Base-by-base conservation (phyloP, 495 filamentous ascomycete genomes). In the Trypethelium eluteriae region DNA sequence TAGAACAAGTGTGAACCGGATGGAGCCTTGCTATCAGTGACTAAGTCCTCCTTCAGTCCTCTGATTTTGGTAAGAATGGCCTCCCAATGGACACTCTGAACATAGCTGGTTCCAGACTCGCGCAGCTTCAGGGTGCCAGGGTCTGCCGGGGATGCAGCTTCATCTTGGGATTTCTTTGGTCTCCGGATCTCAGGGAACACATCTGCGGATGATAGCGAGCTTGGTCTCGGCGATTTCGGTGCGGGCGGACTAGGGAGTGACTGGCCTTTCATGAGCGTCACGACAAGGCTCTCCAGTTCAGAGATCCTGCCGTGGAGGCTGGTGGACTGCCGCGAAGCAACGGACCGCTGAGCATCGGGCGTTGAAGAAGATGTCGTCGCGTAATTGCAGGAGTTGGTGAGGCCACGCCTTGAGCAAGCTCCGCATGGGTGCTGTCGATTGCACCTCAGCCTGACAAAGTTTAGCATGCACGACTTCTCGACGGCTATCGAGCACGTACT, bases 21-120 rank as follows among this genome's bases (percentile, higher is more conserved):
- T 0, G 49, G 12, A 12, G 32, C 25, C 5, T 50, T 59, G 11
- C n/a, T 11, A 46, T 38, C 38, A 4, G 5, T 12, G 3, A 6
- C 41, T 0, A 44, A 44, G 41, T 68, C 63, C 10, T 66, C 66
- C 64, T 70, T 66, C 16, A 57, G 38, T 41, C 66, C 64, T 64
- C 68, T 68, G 63, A 68, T 66, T 7, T 96, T 92, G 67, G 85
- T 83, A 66, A 98, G 78, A 63, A 98, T 86, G 34, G 89, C 85
- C 63, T 89, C 90, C 93, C 94, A 97, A 75, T 97, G 91, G 25
- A 88, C 87, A 66, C 92, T 89, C 50, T 92, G 93, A 62, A 93
- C 83, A 74, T 96, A 98, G 74, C 89, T 85, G 0, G 89, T 88
- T 74, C 92, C 93, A 25, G 81, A 79, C 70, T 89, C 88, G 65